phyloP scores from a whole-genome alignment of 768 basidiomycete species.

The Termitomyces sp. region DNA sequence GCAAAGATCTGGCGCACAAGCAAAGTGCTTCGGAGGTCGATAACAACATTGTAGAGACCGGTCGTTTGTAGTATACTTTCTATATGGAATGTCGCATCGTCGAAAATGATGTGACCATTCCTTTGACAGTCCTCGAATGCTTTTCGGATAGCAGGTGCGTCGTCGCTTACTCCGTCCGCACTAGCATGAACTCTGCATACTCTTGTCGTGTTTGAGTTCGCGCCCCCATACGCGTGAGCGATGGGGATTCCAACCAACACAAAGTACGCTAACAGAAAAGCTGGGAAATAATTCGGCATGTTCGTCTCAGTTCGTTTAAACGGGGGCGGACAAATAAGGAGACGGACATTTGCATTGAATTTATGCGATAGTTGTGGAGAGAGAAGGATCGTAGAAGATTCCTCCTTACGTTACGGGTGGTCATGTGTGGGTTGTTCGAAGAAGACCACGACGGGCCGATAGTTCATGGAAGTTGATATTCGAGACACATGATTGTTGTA shows the following conservation, averaged over 20 bases:
- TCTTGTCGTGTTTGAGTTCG: background rate
- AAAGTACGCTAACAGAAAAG: background rate
- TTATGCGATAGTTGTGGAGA: background rate
- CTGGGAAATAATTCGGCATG: background rate
- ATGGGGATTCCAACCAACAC: background rate
- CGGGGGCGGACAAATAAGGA: background rate
- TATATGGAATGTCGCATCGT: constrained; percentile 28
- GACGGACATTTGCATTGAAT: background rate
- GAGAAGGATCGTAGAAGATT: background rate
- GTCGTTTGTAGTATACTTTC: constrained; percentile 27
- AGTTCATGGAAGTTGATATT: background rate
- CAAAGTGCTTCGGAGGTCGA: constrained; percentile 30
- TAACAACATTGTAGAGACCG: constrained; percentile 23
- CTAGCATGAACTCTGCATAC: constrained; percentile 17
- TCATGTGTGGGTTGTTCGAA: background rate
- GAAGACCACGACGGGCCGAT: background rate
- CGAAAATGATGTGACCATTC: constrained; percentile 21
- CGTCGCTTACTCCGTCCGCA: constrained; percentile 16
- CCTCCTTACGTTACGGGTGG: background rate
- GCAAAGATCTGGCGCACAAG: constrained; percentile 19
- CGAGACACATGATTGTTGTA: background rate
- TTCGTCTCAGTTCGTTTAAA: background rate
- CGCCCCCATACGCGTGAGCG: background rate
- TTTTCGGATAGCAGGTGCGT: constrained; percentile 19
- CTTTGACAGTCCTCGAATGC: constrained; percentile 13